Percentiles rank a stretch among this genome's conserved stretches.
Evolutionary conservation across 2,329 filamentous ascomycete genomes (phyloP).

Genomic region (Aureobasidium sp.): DNA sequence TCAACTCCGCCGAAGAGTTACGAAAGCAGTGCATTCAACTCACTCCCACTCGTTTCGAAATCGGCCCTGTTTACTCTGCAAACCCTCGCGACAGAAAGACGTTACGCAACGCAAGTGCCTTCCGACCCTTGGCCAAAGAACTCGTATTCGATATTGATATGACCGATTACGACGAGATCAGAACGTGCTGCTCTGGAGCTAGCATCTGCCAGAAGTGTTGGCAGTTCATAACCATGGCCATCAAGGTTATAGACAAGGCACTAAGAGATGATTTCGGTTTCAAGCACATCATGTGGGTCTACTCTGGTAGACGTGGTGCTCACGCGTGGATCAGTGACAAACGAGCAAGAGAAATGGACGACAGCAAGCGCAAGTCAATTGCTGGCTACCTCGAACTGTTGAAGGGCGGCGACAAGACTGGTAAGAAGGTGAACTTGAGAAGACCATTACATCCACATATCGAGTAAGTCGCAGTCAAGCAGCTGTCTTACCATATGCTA

Average conservation of each 20-base stretch:
- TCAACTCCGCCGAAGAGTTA: slow-evolving; percentile 61
- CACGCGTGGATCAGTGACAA: slow-evolving; percentile 98
- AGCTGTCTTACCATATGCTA: neutral
- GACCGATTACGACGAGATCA: slow-evolving; percentile 96
- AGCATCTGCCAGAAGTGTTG: slow-evolving; percentile 94
- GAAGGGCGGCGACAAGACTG: slow-evolving; percentile 76
- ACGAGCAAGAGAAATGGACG: slow-evolving; percentile 74
- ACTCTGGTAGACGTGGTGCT: slow-evolving; percentile 90
- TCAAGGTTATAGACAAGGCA: slow-evolving; percentile 83
- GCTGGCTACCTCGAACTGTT: slow-evolving; percentile 85
- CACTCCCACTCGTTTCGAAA: slow-evolving; percentile 92
- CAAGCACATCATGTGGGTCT: slow-evolving; percentile 95
- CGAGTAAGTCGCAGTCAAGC: slow-evolving; percentile 45
- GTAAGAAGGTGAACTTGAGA: slow-evolving; percentile 77
- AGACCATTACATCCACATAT: slow-evolving; percentile 88
- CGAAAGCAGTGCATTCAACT: slow-evolving; percentile 85
- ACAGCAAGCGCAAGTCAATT: slow-evolving; percentile 75
- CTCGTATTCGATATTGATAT: slow-evolving; percentile 99
- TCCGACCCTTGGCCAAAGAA: slow-evolving; percentile 85
- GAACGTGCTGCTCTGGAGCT: slow-evolving; percentile 88
- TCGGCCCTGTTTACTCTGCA: slow-evolving; percentile 90
- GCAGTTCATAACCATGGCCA: slow-evolving; percentile 96
- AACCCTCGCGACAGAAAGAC: slow-evolving; percentile 92
- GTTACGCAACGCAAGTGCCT: slow-evolving; percentile 69
- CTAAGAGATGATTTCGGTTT: slow-evolving; percentile 94